Conservation (phyloP, 352 stramenopile species). For the Phytopythium aichiense region DNA sequence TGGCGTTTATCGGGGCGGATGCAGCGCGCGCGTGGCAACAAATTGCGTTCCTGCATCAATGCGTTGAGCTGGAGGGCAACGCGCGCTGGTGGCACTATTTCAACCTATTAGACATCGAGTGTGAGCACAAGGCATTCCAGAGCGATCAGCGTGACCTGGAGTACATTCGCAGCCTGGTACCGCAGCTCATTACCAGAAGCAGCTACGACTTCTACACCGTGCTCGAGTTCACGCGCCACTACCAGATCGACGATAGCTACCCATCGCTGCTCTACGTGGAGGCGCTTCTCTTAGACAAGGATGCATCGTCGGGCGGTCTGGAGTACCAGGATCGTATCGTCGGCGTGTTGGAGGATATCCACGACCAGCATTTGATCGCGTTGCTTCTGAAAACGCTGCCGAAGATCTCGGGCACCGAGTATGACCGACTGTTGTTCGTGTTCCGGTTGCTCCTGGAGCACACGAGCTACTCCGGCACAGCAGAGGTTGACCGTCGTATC, state of each 20-base stretch:
- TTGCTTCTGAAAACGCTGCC: slow-evolving; percentile 56
- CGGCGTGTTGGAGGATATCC: slow-evolving; percentile 75
- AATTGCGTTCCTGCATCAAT: slow-evolving; percentile 79
- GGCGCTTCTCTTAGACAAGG: slow-evolving; percentile 41
- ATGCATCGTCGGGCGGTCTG: slow-evolving; percentile 13
- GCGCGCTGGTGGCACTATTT: slow-evolving; percentile 81
- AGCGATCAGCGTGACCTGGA: slow-evolving; percentile 59
- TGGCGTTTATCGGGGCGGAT: slow-evolving; percentile 69
- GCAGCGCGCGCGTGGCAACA: slow-evolving; percentile 74
- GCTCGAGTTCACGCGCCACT: slow-evolving; percentile 77
- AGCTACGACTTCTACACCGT: slow-evolving; percentile 81
- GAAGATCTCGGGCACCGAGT: slow-evolving; percentile 51
- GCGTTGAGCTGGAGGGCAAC: slow-evolving; percentile 77
- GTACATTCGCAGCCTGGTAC: slow-evolving; percentile 66
- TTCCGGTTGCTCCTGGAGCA: slow-evolving; percentile 66
- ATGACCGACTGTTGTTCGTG: slow-evolving; percentile 69
- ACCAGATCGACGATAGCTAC: slow-evolving; percentile 79
- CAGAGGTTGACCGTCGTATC: slow-evolving; percentile 59
- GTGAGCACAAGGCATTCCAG: slow-evolving; percentile 73
- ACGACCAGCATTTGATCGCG: slow-evolving; percentile 55
- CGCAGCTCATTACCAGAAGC: slow-evolving; percentile 52
- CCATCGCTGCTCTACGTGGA: slow-evolving; percentile 70
- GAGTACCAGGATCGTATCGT: slow-evolving; percentile 79
- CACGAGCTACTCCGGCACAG: slow-evolving; percentile 43
- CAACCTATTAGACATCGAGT: slow-evolving; percentile 70